Evolutionary conservation across 1,284 basidiomycete genomes (phyloP), one percentile per base, ranked within the genome.

Genomic region (Apiotrichum veenhuisii): DNA sequence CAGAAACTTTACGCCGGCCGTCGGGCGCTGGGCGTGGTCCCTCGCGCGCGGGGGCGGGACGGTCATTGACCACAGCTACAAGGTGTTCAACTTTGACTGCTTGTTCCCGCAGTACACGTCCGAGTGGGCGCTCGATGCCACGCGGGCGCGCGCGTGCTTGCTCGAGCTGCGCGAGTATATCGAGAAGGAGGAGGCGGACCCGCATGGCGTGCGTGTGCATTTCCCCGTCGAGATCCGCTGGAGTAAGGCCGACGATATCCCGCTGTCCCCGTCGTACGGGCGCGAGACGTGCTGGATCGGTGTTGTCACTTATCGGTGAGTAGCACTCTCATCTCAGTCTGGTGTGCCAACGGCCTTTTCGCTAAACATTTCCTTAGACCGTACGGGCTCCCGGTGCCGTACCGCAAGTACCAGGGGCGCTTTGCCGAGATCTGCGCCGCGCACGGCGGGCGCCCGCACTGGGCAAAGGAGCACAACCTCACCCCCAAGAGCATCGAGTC

Each of bases 211-310:
- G 51, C 83, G 89, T 26, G 86, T 89, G 5, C 94, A 98, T 73
- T 97, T 94, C 74, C 90, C 91, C 5, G 82, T 98, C 70, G 95
- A 98, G 79, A 86, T 98, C 61, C 84, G 96, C 12, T 95, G 92
- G 77, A 88, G 89, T 36, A 85, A 85, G 25, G 81, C 82, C 23
- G 95, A 98, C 77, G 90, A 94, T 67, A 91, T 98, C 59, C 97
- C 91, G 88, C 81, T 98, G 46, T 91, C 88, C 71, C 95, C 93
- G 15, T 86, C 87, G 65, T 85, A 85, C 69, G 88, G 87, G 25
- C 82, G 86, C 57, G 81, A 80, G 71, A 94, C 88, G 17, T 89
- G 87, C 69, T 98, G 92, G 87, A 91, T 98, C 59, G 95, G 96
- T n/a, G 84, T 98, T 51, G 85, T 98, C 22, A 90, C 94, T 69